Evolutionary conservation across 257 asterid genomes (phyloP), one percentile per base, ranked within the genome.

Genomic region (Ilex aquifolium): DNA sequence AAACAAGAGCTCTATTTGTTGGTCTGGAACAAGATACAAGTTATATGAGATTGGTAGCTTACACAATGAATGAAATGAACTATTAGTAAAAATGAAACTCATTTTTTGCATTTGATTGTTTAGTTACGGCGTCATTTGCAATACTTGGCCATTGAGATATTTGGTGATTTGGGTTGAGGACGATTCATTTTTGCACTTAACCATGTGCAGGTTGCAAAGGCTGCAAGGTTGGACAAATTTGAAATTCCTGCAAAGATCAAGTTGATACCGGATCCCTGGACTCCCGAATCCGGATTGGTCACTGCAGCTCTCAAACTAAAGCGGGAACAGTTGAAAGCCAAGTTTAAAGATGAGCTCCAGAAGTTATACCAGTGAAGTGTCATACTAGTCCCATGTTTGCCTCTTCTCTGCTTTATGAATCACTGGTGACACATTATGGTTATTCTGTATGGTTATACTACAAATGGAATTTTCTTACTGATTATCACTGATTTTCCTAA

Each of bases 261-360:
- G 61, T 30, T 91, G 80, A 62, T 84, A 81, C 77, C 96, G 6
- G 95, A 91, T 29, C 95, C 90, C 2, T 88, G 98, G 98, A 88
- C 96, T 53, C 98, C 98, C 10, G 96, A 91, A 63, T 76, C 94
- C 6, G 98, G 98, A 68, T 74, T 91, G 83, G 95, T 88, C 53
- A 88, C 96, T 60, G 91, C 95, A 42, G 95, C 98, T 44, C 82
- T 91, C 52, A 91, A 91, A 64, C 55, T 91, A 62, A 91, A 86
- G 84, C 83, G 98, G 79, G 98, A 88, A 75, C 91, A 79, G 48
- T 30, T 91, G 80, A 88, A 83, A 78, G 65, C 74, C 55, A 83
- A 73, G 76, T 88, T 81, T 52, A 84, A 81, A 65, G 86, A 81
- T 32, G 94, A 77, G 63, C 88, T 91, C 42, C 72, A 81, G 29